Base-by-base conservation (phyloP, 768 basidiomycete genomes). In the Ramaria rubella region DNA sequence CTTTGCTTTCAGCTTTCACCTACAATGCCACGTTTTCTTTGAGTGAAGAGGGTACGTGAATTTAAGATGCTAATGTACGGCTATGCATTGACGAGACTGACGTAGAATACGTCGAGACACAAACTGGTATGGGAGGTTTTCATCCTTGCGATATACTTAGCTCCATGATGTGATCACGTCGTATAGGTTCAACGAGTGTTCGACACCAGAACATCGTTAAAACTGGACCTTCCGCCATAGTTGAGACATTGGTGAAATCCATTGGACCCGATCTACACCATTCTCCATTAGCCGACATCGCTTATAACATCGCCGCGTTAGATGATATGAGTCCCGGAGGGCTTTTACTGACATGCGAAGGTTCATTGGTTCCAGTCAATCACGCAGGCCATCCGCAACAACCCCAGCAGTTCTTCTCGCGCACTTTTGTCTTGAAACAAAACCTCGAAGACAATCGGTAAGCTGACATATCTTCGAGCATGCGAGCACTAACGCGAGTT, bases 301-400 rank as follows among this genome's bases (percentile, higher is more conserved):
- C 43, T 9, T 56, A 56, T 30, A 48, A 49, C 19, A 56, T 56
- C 44, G 40, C 55, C 5, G 14, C 42, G 21, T 33, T 56, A 21
- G 55, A 49, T 26, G 55, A 56, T 19, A 33, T 56, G 21, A 24
- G 46, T 26, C 8, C 43, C 4, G 55, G 45, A 21, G 55, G 44
- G 15, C 43, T 56, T 2, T 45, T 56, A 19, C 29, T 56, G 33
- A 45, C 43, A 30, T 56, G 55, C 48, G 55, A 56, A 15, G 55
- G 55, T 33, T 21, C 45, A 24, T n/a, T 56, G 44, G 43, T 56
- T 5, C 55, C 43, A 5, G 21, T 21, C 26, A 21, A 56, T 17
- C 43, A 33, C 7, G 27, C 55, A 14, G n/a, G 21, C 21, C 29
- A 26, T 24, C 7, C 6, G 11, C 52, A 43, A 46, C 4, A 12